These are phyloP conservation scores for Lentinula edodes DNA, from an alignment of 768 basidiomycete genomes.

Conservation along the genomic window DNA sequence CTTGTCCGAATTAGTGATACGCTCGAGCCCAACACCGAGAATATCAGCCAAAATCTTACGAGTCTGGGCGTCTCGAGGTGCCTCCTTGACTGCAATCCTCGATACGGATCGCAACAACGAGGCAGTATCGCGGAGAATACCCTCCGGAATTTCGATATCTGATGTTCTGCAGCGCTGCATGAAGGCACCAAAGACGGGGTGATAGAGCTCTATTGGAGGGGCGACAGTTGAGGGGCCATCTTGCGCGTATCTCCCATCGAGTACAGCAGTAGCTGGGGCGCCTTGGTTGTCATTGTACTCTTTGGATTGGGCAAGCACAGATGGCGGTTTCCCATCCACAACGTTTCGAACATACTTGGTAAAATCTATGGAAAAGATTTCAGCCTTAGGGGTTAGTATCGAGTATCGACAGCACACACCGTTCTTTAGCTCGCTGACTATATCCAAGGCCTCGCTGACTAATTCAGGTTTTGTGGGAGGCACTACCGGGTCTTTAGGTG, in stretches of 20 bases:
- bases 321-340: slow-evolving; percentile 1
- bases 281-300: slow-evolving; percentile 7
- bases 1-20: background rate
- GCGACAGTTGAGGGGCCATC: background rate
- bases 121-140: background rate
- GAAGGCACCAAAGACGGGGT: slow-evolving; percentile 15
- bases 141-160: background rate
- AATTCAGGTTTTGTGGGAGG: background rate
- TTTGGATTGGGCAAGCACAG: slow-evolving; percentile 7
- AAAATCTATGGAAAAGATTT: background rate
- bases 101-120: slow-evolving; percentile 6
- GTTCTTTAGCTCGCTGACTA: background rate
- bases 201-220: slow-evolving; percentile 8
- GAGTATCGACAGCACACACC: background rate
- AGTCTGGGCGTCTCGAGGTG: background rate
- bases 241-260: slow-evolving; percentile 5
- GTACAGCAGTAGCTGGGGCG: background rate
- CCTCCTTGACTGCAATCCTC: slow-evolving; percentile 1
- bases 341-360: background rate
- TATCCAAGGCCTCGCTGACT: background rate
- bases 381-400: background rate
- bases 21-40: background rate
- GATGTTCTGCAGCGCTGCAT: slow-evolving; percentile 11
- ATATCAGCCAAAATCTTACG: background rate
- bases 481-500: background rate